Percentiles rank a stretch among this genome's conserved stretches.
These are phyloP conservation scores for Gossypium thurberi DNA, from an alignment of 345 rosid species.

Conservation along the genomic window DNA sequence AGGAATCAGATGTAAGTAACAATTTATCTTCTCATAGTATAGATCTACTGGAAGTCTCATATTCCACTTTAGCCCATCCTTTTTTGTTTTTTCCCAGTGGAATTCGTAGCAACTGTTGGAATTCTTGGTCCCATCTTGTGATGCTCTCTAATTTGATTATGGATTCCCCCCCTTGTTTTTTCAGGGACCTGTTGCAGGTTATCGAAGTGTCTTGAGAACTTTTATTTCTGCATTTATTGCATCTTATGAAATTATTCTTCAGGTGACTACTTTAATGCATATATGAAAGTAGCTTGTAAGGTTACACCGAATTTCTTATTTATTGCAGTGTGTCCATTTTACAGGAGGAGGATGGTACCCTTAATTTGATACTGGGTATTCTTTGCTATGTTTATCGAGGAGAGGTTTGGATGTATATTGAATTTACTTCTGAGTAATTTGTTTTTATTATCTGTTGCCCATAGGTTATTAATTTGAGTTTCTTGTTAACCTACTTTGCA, in stretches of 20 bases:
- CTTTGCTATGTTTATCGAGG: conserved; percentile 81
- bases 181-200: conserved; percentile 74
- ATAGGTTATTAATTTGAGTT: conserved; percentile 22
- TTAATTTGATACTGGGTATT: conserved; percentile 74
- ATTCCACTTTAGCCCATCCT: conserved; percentile 1
- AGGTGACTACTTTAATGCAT: conserved; percentile 37
- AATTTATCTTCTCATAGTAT: neutral
- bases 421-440: conserved; percentile 14
- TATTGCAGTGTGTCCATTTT: conserved; percentile 18
- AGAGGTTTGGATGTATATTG: conserved; percentile 52
- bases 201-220: conserved; percentile 80
- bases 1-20: conserved; percentile 66
- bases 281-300: conserved; percentile 8
- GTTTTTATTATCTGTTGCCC: conserved; percentile 8
- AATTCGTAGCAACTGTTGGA: conserved; percentile 8
- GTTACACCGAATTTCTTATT: conserved; percentile 7
- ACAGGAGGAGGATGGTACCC: conserved; percentile 65
- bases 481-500: conserved; percentile 26
- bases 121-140: neutral
- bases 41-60: neutral
- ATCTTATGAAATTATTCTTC: conserved; percentile 79
- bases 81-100: neutral
- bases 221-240: conserved; percentile 91
- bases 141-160: neutral
- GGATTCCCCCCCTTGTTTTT: neutral